These are phyloP conservation scores for Aspergillus sp. DNA, from an alignment of 2,329 filamentous ascomycete genomes.

Conservation along the genomic window DNA sequence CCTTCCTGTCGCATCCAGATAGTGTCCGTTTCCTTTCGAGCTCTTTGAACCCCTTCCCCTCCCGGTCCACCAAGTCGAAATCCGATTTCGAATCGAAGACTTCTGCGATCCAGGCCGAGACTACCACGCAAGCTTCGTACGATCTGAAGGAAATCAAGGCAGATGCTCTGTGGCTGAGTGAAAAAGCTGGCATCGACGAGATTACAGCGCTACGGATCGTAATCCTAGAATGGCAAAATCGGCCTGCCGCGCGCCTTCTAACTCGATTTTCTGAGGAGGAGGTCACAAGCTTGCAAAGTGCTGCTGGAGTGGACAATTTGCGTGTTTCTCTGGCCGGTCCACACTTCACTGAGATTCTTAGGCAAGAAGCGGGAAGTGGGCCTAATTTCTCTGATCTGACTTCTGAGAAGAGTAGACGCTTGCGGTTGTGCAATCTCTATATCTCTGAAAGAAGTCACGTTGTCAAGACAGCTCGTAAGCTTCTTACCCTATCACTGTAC, in stretches of 20 bases:
- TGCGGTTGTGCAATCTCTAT: conserved; percentile 64
- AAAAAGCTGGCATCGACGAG: conserved; percentile 70
- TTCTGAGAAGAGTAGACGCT: conserved; percentile 54
- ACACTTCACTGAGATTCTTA: conserved; percentile 29
- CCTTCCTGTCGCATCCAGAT: conserved; percentile 65
- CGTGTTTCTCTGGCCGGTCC: conserved; percentile 48
- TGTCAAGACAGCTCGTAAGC: conserved; percentile 55
- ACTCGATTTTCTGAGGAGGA: conserved; percentile 71
- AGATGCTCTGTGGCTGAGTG: conserved; percentile 80
- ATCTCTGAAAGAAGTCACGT: conserved; percentile 65
- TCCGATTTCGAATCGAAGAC: conserved; percentile 75
- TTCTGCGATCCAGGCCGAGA: conserved; percentile 75
- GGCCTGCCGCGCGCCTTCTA: conserved; percentile 65
- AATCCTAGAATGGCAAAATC: conserved; percentile 75
- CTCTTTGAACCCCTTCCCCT: conserved; percentile 61
- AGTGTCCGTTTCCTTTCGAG: conserved; percentile 62
- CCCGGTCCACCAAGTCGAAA: conserved; percentile 57
- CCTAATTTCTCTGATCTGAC: conserved; percentile 47
- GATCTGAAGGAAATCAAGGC: conserved; percentile 74
- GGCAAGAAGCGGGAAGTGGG: conserved; percentile 19
- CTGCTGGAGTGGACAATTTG: conserved; percentile 59
- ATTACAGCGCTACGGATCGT: conserved; percentile 72
- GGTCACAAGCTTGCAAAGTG: conserved; percentile 66
- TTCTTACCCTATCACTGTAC: conserved; percentile 28
- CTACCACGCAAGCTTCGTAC: conserved; percentile 59